Percentiles rank a stretch among this genome's conserved stretches.
Conservation (phyloP, 106 monocot genomes). For the Dendrobium officinale region DNA sequence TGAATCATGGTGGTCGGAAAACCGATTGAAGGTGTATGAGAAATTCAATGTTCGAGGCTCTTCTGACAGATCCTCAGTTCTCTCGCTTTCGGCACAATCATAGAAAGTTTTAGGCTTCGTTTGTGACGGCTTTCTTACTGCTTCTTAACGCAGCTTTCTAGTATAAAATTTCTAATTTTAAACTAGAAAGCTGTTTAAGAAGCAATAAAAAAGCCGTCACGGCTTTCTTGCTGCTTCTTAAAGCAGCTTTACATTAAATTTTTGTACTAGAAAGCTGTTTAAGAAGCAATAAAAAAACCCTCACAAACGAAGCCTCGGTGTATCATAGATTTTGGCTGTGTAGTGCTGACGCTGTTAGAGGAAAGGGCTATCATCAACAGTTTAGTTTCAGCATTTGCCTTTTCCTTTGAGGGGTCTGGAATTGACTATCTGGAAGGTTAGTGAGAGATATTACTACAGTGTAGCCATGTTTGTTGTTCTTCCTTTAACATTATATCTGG, state of each 20-base stretch:
- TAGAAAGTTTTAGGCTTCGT: not conserved
- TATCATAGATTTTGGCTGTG: not conserved
- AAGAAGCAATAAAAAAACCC: no score
- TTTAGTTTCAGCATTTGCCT: not conserved
- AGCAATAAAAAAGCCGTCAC: no score
- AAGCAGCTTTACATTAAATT: no score
- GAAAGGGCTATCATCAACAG: not conserved
- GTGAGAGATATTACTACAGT: not conserved
- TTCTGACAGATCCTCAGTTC: constrained; percentile 42
- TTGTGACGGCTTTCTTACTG: no score
- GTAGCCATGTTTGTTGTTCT: not conserved
- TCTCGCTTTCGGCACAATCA: constrained; percentile 24
- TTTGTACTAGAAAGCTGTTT: no score
- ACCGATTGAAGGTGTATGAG: constrained; percentile 71
- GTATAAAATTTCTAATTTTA: no score
- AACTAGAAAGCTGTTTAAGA: no score
- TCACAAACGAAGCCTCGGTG: no score
- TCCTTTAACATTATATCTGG: not conserved
- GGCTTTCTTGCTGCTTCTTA: no score
- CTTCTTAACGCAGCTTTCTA: no score
- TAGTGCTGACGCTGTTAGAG: not conserved
- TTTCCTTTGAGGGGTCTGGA: not conserved
- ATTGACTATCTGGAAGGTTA: not conserved
- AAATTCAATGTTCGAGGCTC: constrained; percentile 71
- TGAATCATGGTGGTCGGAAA: constrained; percentile 89